These are phyloP conservation scores for Cinnamomum micranthum DNA, from an alignment of 164 flowering plant genomes.

Conservation along the genomic window DNA sequence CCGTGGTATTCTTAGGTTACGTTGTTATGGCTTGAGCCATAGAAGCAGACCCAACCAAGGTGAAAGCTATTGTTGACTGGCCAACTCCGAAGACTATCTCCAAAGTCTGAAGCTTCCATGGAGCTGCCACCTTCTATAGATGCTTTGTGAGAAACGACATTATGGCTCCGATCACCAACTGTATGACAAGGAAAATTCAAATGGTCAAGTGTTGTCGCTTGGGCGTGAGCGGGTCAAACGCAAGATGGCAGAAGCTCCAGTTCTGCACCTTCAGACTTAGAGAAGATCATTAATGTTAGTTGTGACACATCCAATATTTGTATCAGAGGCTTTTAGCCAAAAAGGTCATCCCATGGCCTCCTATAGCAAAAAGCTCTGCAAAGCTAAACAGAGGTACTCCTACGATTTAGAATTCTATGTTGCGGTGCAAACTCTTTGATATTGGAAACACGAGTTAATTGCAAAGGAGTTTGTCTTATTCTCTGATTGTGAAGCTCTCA, in stretches of 20 bases:
- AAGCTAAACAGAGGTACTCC: not conserved
- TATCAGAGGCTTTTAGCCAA: not conserved
- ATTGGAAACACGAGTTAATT: not conserved
- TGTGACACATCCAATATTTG: not conserved
- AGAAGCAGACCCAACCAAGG: too few relatives aligned
- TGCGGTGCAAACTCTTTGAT: not conserved
- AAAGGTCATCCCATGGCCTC: not conserved
- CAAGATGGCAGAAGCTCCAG: too few relatives aligned
- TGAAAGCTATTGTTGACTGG: too few relatives aligned
- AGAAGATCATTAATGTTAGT: not conserved
- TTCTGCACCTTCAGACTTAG: too few relatives aligned
- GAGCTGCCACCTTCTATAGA: not conserved
- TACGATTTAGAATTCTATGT: not conserved
- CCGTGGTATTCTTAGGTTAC: too few relatives aligned
- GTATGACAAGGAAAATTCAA: not conserved
- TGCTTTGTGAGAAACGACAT: not conserved
- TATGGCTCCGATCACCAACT: not conserved
- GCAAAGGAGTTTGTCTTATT: not conserved
- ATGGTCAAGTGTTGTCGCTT: not conserved
- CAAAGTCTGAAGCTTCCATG: not conserved
- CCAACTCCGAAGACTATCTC: not conserved
- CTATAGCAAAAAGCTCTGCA: not conserved
- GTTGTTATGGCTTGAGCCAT: too few relatives aligned
- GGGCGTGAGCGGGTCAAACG: not conserved
- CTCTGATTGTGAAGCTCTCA: not conserved